Percentiles rank a stretch among this genome's conserved stretches.
Conservation (phyloP, 75 land plant genomes). For the Cupressus sempervirens region DNA sequence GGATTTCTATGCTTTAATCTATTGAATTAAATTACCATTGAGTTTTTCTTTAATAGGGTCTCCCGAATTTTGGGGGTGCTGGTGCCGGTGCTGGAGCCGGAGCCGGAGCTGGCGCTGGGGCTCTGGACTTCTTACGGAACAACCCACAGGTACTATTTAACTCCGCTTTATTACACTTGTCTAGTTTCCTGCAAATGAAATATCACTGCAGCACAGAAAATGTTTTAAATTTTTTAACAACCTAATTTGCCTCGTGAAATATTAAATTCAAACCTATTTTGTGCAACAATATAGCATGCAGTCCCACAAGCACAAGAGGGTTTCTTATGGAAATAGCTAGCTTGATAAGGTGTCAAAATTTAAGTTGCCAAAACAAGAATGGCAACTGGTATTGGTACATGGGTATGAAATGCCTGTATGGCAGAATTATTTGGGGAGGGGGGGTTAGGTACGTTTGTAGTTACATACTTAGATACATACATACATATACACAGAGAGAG, state of each 20-base stretch:
- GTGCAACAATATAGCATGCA: background rate
- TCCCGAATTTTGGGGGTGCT: constrained; percentile 18
- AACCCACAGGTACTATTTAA: constrained; percentile 71
- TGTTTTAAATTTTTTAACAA: background rate
- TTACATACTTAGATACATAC: no score
- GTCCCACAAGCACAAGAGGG: background rate
- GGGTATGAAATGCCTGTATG: no score
- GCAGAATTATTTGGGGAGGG: no score
- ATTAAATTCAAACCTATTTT: background rate
- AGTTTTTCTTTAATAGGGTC: constrained; percentile 29
- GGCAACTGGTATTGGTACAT: no score
- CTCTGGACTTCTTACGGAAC: constrained; percentile 92
- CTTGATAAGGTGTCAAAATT: no score
- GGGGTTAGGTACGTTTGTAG: no score
- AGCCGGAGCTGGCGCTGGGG: constrained; percentile 63
- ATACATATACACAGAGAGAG: no score
- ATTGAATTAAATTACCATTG: no score
- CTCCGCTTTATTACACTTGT: background rate
- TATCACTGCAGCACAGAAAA: background rate
- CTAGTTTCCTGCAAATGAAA: background rate
- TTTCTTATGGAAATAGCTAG: background rate
- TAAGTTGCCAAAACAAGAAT: no score
- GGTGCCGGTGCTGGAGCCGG: constrained; percentile 41
- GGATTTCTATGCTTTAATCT: constrained; percentile 1
- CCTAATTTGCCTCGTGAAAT: background rate